These are phyloP conservation scores for Stagonosporopsis vannaccii DNA, from an alignment of 2,329 filamentous ascomycete genomes.

Conservation along the genomic window DNA sequence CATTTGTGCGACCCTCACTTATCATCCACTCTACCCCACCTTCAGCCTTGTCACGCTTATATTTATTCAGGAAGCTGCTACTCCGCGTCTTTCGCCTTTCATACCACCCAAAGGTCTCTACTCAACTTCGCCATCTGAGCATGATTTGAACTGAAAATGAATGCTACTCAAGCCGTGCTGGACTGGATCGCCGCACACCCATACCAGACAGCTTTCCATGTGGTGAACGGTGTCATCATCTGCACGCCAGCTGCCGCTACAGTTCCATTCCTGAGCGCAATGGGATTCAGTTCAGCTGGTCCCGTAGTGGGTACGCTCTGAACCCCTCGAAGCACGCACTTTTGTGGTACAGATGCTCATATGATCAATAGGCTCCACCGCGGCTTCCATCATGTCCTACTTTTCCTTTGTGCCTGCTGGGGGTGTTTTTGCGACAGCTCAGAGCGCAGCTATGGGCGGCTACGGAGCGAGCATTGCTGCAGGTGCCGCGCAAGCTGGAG, in stretches of 20 bases:
- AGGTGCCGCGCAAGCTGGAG: slow-evolving; percentile 31
- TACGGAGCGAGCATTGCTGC: slow-evolving; percentile 36
- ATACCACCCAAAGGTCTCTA: background rate
- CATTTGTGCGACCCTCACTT: slow-evolving; percentile 1
- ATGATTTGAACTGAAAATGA: background rate
- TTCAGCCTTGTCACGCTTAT: slow-evolving; percentile 9
- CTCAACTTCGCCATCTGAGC: background rate
- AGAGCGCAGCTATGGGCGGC: slow-evolving; percentile 46
- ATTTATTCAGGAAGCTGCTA: background rate
- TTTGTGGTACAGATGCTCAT: background rate
- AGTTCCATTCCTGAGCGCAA: slow-evolving; percentile 29
- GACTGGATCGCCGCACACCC: slow-evolving; percentile 34
- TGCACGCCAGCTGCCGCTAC: slow-evolving; percentile 33
- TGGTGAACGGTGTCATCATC: slow-evolving; percentile 33
- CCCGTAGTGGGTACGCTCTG: slow-evolving; percentile 30
- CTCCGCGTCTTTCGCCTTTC: background rate
- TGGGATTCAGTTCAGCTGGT: slow-evolving; percentile 32
- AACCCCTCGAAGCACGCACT: background rate
- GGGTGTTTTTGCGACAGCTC: slow-evolving; percentile 32
- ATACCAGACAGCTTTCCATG: slow-evolving; percentile 34
- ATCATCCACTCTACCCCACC: background rate
- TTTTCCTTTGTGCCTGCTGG: slow-evolving; percentile 32
- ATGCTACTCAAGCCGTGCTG: slow-evolving; percentile 14
- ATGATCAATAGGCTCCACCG: slow-evolving; percentile 28
- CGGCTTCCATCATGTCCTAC: slow-evolving; percentile 28